Evolutionary conservation across 176 grass and related monocot species (phyloP), one percentile per base, ranked within the genome.

Genomic region (Bolboschoenus planiculmis): DNA sequence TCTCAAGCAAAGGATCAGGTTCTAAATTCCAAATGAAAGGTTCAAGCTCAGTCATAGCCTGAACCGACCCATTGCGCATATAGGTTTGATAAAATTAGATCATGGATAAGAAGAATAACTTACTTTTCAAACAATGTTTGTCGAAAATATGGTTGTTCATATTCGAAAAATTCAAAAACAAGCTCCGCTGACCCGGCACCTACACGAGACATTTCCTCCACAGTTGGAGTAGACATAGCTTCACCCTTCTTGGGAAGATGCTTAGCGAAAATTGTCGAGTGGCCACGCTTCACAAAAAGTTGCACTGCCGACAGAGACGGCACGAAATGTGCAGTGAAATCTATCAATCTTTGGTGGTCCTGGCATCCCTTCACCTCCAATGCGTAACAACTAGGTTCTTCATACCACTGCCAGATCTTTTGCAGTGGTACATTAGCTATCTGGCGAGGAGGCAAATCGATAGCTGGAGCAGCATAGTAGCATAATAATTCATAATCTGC

Each of bases 151-250:
- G 95, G 95, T 67, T 91, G 90, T 64, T 95, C 95, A 85, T 83
- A 90, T 92, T 95, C 90, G 53, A 98, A 93, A 84, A 82, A 95
- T 76, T 98, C 95, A 90, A 95, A 98, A 78, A 91, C 84, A 62
- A 94, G 84, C 55, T 91, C 90, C 29, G 92, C 85, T 56, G 88
- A 75, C 40, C 85, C 91, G 20, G 58, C 84, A 82, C 16, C 80
- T 76, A 30, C 67, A 24, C 40, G 21, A 15, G 78, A 70, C 9
- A 64, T 39, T 30, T 90, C 83, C 68, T 85, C 85, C 60, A 86
- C 34, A 51, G 16, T 51, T 57, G 33, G 46, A 83, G 43, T 2
- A 76, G 26, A 81, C 84, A 75, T 46, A 78, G 84, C 56, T 84
- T 78, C 79, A 84, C 65, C 70, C 63, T 55, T 39, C 34, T 66